Percentiles rank a stretch among this genome's conserved stretches.
Evolutionary conservation across 495 filamentous ascomycete genomes (phyloP).

Genomic region (Daldinia bambusicola): DNA sequence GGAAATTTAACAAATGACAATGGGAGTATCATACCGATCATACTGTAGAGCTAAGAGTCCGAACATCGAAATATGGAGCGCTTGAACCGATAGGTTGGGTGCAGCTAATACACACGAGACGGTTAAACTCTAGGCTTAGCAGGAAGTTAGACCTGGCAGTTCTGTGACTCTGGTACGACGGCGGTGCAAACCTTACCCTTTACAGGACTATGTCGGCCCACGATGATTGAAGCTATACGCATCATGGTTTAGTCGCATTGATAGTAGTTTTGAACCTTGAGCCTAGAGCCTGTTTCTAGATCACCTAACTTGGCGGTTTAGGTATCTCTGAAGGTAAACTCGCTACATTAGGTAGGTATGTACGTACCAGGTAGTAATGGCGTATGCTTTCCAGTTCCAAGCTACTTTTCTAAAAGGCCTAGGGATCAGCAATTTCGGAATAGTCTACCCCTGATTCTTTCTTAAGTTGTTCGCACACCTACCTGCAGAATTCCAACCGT

Average conservation of each 20-base stretch:
- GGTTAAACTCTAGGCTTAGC: conserved; percentile 33
- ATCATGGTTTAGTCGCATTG: conserved; percentile 23
- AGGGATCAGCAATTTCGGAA: not conserved
- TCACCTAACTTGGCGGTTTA: conserved; percentile 1
- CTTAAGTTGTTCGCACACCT: not conserved
- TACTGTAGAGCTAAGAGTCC: not conserved
- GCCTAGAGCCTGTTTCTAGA: conserved; percentile 2
- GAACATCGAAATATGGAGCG: conserved; percentile 22
- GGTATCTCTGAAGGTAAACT: conserved; percentile 6
- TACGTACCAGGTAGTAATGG: no score
- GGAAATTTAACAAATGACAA: conserved; percentile 14
- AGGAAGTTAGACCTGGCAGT: conserved; percentile 14
- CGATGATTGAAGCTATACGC: conserved; percentile 35
- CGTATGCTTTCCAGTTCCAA: not conserved
- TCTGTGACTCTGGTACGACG: conserved; percentile 13
- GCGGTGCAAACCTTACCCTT: conserved; percentile 19
- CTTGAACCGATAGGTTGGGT: conserved; percentile 28
- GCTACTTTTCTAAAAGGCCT: not conserved
- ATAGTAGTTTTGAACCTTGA: conserved; percentile 32
- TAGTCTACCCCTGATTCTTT: not conserved
- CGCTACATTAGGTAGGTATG: not conserved
- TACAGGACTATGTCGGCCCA: conserved; percentile 16
- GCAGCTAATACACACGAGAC: conserved; percentile 17
- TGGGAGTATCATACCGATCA: no score
- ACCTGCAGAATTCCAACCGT: not conserved